Conservation (phyloP, 2,329 filamentous ascomycete species). For the Sclerotinia borealis region DNA sequence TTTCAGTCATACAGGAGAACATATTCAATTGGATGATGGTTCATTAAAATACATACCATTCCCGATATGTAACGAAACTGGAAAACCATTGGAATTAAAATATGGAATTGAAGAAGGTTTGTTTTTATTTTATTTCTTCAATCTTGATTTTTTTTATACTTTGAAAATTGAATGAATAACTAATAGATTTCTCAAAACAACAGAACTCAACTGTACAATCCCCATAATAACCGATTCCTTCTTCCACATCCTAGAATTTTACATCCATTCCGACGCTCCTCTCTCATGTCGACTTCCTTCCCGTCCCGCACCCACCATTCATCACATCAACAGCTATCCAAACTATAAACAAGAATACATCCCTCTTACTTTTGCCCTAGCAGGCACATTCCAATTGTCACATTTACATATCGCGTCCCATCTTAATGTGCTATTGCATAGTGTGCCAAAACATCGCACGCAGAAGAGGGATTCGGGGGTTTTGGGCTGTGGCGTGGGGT, state of each 20-base stretch:
- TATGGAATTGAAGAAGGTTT: slow-evolving; percentile 65
- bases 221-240: slow-evolving; percentile 70
- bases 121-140: not conserved
- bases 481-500: slow-evolving; percentile 80
- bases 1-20: slow-evolving; percentile 75
- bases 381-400: slow-evolving; percentile 80
- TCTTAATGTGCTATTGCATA: slow-evolving; percentile 81
- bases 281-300: slow-evolving; percentile 85
- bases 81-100: slow-evolving; percentile 71
- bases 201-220: slow-evolving; percentile 79
- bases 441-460: slow-evolving; percentile 51
- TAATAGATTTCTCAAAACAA: slow-evolving; percentile 25
- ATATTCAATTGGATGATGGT: slow-evolving; percentile 73
- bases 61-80: slow-evolving; percentile 83
- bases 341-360: slow-evolving; percentile 54
- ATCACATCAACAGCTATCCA: slow-evolving; percentile 36
- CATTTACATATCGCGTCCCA: slow-evolving; percentile 88
- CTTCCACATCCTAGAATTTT: slow-evolving; percentile 92
- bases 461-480: slow-evolving; percentile 67
- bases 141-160: not conserved
- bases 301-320: slow-evolving; percentile 54
- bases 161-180: not conserved
- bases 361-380: slow-evolving; percentile 80
- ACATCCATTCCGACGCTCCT: slow-evolving; percentile 93
- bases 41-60: slow-evolving; percentile 92